Evolutionary conservation across 2,329 filamentous ascomycete species (phyloP).

Genomic region (Achaetomium macrosporum): DNA sequence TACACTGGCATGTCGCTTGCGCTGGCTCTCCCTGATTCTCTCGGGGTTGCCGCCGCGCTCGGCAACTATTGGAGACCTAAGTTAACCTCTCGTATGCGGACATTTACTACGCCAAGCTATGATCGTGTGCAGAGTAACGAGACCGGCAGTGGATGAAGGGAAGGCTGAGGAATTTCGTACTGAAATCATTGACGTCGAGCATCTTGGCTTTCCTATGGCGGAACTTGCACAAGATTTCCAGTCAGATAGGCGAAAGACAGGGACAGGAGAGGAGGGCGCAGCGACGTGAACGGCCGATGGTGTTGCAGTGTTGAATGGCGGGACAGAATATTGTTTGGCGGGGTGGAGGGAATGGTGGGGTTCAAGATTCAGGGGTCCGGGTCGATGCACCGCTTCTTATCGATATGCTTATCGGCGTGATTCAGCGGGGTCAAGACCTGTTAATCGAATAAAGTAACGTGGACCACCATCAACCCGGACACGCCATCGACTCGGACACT

Average conservation of each 20-base stretch:
- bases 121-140: neutral
- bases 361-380: slow-evolving; percentile 8
- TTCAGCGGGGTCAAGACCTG: slow-evolving; percentile 3
- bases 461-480: no score
- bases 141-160: neutral
- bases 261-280: neutral
- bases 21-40: slow-evolving; percentile 86
- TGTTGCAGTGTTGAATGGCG: slow-evolving; percentile 20
- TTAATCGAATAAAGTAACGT: no score
- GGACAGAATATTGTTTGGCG: slow-evolving; percentile 25
- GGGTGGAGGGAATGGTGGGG: slow-evolving; percentile 25
- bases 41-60: slow-evolving; percentile 90
- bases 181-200: slow-evolving; percentile 74
- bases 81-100: slow-evolving; percentile 7
- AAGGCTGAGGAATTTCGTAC: slow-evolving; percentile 12
- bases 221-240: neutral
- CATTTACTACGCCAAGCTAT: slow-evolving; percentile 3
- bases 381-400: neutral
- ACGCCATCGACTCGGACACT: no score
- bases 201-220: slow-evolving; percentile 37
- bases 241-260: neutral
- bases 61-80: slow-evolving; percentile 37
- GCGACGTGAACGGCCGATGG: neutral
- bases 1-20: slow-evolving; percentile 71
- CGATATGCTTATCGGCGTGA: slow-evolving; percentile 7